Evolutionary conservation across 805 yeast species (phyloP).

Genomic region (Teunomyces aglyptinius): DNA sequence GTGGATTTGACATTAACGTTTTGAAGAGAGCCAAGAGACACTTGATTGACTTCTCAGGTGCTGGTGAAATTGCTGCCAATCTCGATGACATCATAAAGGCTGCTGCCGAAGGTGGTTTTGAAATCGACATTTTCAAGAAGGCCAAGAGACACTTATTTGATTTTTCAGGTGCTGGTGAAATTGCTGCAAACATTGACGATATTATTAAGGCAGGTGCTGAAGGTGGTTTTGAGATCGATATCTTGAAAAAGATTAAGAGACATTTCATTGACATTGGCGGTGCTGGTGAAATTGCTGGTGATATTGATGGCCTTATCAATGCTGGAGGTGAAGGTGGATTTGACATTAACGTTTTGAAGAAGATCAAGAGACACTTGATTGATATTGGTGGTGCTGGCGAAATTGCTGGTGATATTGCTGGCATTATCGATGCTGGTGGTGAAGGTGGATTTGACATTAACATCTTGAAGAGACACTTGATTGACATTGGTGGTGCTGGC

Average conservation of each 20-base stretch:
- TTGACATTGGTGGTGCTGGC: constrained; percentile 8
- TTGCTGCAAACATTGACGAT: constrained; percentile 9
- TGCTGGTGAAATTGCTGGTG: background rate
- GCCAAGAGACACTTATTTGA: constrained; percentile 10
- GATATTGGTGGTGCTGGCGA: constrained; percentile 10
- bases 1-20: constrained; percentile 1
- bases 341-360: constrained; percentile 4
- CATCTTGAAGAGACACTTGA: constrained; percentile 11
- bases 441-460: constrained; percentile 3
- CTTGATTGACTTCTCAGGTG: constrained; percentile 10
- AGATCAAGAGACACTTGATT: constrained; percentile 8
- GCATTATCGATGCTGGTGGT: constrained; percentile 5
- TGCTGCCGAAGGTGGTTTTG: constrained; percentile 6
- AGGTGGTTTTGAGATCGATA: constrained; percentile 7
- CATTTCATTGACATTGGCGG: constrained; percentile 2
- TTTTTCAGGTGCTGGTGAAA: constrained; percentile 10
- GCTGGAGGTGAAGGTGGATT: constrained; percentile 8
- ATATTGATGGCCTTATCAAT: constrained; percentile 1
- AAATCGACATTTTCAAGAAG: constrained; percentile 3
- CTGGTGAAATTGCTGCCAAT: constrained; percentile 9
- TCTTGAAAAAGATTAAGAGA: constrained; percentile 3
- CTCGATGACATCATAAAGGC: constrained; percentile 7
- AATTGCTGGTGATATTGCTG: constrained; percentile 9
- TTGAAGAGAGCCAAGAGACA: constrained; percentile 11
- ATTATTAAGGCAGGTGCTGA: constrained; percentile 10